phyloP scores from a whole-genome alignment of 129 eudicot species.

The Flaveria brownii region DNA sequence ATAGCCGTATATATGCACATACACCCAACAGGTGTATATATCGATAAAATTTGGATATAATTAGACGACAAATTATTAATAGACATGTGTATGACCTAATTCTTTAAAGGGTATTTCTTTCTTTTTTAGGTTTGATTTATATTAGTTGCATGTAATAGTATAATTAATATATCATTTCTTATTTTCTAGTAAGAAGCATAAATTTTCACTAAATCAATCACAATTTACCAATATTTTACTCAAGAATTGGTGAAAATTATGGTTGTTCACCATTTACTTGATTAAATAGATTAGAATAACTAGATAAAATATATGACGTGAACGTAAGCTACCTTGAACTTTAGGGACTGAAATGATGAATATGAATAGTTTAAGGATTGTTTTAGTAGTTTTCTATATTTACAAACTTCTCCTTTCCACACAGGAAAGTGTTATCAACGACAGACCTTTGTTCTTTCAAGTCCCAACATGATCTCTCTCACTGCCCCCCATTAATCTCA shows the following conservation, averaged over 20 bases:
- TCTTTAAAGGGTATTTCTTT: no score
- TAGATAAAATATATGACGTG: background rate
- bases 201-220: background rate
- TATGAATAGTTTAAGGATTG: slow-evolving; percentile 21
- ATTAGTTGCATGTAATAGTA: no score
- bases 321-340: slow-evolving; percentile 15
- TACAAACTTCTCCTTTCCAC: slow-evolving; percentile 43
- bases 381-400: slow-evolving; percentile 29
- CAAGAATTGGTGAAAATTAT: background rate
- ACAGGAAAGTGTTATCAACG: slow-evolving; percentile 44
- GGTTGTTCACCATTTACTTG: background rate
- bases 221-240: background rate
- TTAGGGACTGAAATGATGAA: slow-evolving; percentile 10
- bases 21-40: no score
- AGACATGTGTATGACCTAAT: no score
- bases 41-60: no score
- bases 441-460: slow-evolving; percentile 45
- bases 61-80: no score
- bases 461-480: slow-evolving; percentile 48
- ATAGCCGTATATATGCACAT: no score
- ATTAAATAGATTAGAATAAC: no score
- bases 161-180: no score
- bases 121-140: no score
- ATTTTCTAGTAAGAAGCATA: background rate
- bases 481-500: slow-evolving; percentile 38